These are phyloP conservation scores for Xerocomellus amylosporus DNA, from an alignment of 768 basidiomycete species.

Conservation along the genomic window DNA sequence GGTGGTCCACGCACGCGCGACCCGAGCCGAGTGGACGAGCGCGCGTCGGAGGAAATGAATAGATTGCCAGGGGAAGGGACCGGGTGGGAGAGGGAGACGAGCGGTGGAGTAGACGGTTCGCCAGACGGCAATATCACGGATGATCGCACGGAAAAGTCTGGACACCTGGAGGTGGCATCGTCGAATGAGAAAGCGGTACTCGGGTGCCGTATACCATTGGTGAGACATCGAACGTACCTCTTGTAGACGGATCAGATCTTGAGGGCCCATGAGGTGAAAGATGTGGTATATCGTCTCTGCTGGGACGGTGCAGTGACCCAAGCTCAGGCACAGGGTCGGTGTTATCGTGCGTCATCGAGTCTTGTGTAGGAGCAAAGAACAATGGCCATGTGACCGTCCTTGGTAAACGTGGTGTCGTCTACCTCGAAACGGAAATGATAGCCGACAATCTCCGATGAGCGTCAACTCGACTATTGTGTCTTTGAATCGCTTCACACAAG, in stretches of 20 bases:
- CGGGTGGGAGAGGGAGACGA: constrained; percentile 17
- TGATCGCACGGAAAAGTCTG: constrained; percentile 10
- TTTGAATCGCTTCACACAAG: no score
- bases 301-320: neutral
- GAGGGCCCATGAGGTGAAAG: constrained; percentile 1
- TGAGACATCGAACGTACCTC: constrained; percentile 4
- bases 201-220: no score
- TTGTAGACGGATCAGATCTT: constrained; percentile 15
- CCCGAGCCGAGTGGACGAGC: constrained; percentile 17
- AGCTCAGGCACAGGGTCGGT: neutral
- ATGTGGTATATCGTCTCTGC: constrained; percentile 18
- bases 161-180: constrained; percentile 12
- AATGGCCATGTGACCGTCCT: neutral
- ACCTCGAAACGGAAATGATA: constrained; percentile 1
- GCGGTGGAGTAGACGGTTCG: constrained; percentile 6
- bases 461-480: no score
- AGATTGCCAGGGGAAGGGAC: constrained; percentile 23
- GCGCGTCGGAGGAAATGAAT: constrained; percentile 13
- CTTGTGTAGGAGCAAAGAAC: neutral
- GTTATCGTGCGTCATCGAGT: constrained; percentile 11
- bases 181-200: neutral
- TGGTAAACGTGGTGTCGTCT: neutral
- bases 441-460: no score
- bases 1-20: constrained; percentile 14
- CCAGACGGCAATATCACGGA: constrained; percentile 15